Evolutionary conservation across 805 yeast genomes (phyloP), one percentile per base, ranked within the genome.

Genomic region (Zygosaccharomyces lentus): DNA sequence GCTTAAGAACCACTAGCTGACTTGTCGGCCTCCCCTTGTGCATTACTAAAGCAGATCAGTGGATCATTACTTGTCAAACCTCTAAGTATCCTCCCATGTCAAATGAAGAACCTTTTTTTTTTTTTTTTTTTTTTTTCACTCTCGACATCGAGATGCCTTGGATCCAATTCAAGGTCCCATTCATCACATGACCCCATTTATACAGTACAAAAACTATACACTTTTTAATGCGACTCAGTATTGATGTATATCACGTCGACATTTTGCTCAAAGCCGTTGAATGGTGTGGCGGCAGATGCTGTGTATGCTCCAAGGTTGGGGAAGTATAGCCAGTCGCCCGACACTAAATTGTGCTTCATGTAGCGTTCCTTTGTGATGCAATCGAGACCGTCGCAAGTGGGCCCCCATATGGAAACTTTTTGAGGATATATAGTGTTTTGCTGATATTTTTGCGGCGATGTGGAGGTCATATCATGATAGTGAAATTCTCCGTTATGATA

Each of bases 371-470:
- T 64, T 15, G 84, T 65, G 47, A 91, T 79, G 65, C 95, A 84
- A 66, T 91, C 99, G 52, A 91, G 73, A 2, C 97, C 97, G 68
- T 91, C 99, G 70, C 99, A 91, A 15, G 98, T 91, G 37, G 98
- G 99, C 5, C 99, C 99, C 99, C 99, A 91, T 49, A 93, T 75
- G 3, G 96, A 86, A 43, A 77, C 83, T 36, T 64, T 65, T 52
- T 65, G 58, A 34, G 65, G 62, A 32, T 53, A 50, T 6, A 39
- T 47, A 6, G 36, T 31, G 32, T 6, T 32, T 9, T 29, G 24
- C 24, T 30, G 45, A 4, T 50, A 32, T 12, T 29, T 42, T 12
- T 15, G 41, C n/a, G 43, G 45, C 0, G 61, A 50, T 1, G 62
- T 46, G 21, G 67, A 56, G 32, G 59, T 59, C 42, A 59, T 58